Conservation (phyloP, 257 asterid genomes). For the Solanum okadae region DNA sequence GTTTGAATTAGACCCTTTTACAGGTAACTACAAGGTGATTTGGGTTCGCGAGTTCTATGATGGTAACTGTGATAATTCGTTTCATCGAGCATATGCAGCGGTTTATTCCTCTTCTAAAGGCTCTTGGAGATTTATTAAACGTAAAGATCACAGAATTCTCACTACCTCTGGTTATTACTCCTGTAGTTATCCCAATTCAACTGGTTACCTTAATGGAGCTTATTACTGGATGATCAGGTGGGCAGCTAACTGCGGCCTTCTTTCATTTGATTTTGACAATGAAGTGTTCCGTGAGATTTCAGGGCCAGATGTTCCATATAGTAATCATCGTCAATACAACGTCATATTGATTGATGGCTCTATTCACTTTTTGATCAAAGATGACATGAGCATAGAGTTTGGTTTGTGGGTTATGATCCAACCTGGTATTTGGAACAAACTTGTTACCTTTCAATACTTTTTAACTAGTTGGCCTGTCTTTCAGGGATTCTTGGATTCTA, state of each 20-base stretch:
- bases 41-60: not conserved
- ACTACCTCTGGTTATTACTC: not conserved
- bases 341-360: not conserved
- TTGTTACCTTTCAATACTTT: not conserved
- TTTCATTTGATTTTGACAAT: not conserved
- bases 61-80: not conserved
- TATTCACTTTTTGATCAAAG: not conserved
- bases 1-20: not conserved
- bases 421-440: not conserved
- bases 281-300: not conserved
- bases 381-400: no score
- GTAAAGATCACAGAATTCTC: not conserved
- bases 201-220: not conserved
- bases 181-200: not conserved
- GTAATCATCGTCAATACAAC: accelerated
- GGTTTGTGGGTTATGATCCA: not conserved
- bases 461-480: not conserved
- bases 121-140: not conserved
- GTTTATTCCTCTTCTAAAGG: not conserved
- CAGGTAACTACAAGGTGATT: not conserved
- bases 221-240: not conserved
- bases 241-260: not conserved
- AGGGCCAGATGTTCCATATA: not conserved
- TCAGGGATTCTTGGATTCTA: not conserved
- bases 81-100: not conserved